phyloP scores from a whole-genome alignment of 2,329 filamentous ascomycete species.

The Phaeosphaeria sp. region DNA sequence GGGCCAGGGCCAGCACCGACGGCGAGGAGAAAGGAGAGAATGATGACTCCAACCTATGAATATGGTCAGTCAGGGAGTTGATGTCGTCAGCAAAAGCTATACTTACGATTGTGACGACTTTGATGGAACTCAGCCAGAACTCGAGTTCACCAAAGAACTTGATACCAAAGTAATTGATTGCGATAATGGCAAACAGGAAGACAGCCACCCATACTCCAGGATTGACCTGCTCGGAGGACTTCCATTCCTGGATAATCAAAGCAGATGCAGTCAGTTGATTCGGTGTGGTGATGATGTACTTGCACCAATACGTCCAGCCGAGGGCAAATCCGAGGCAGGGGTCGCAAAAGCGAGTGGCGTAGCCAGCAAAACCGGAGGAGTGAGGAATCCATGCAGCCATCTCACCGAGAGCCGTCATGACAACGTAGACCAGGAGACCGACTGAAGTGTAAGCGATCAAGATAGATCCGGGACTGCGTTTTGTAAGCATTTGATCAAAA shows the following conservation, averaged over 20 bases:
- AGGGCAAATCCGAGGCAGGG: slow-evolving; percentile 81
- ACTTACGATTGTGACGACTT: slow-evolving; percentile 52
- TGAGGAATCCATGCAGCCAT: slow-evolving; percentile 86
- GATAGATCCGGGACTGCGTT: slow-evolving; percentile 66
- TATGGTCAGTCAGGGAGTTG: neutral
- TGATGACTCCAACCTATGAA: slow-evolving; percentile 49
- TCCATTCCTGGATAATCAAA: slow-evolving; percentile 81
- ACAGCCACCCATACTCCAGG: slow-evolving; percentile 79
- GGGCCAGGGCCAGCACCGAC: slow-evolving; percentile 52
- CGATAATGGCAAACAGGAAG: slow-evolving; percentile 52
- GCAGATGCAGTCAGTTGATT: slow-evolving; percentile 85
- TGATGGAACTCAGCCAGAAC: slow-evolving; percentile 57
- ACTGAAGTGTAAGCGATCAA: slow-evolving; percentile 74
- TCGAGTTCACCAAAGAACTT: slow-evolving; percentile 59
- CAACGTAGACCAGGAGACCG: slow-evolving; percentile 76
- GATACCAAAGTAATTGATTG: slow-evolving; percentile 64
- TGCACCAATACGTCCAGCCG: slow-evolving; percentile 69
- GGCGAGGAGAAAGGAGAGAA: slow-evolving; percentile 52
- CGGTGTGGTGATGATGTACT: slow-evolving; percentile 83
- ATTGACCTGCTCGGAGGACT: slow-evolving; percentile 69
- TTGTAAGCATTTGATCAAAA: slow-evolving; percentile 17
- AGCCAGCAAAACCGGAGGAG: slow-evolving; percentile 80
- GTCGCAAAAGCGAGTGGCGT: slow-evolving; percentile 79
- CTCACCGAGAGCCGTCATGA: slow-evolving; percentile 82
- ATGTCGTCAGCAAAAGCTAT: neutral